These are phyloP conservation scores for Saraca asoca DNA, from an alignment of 331 rosid species.

Conservation along the genomic window DNA sequence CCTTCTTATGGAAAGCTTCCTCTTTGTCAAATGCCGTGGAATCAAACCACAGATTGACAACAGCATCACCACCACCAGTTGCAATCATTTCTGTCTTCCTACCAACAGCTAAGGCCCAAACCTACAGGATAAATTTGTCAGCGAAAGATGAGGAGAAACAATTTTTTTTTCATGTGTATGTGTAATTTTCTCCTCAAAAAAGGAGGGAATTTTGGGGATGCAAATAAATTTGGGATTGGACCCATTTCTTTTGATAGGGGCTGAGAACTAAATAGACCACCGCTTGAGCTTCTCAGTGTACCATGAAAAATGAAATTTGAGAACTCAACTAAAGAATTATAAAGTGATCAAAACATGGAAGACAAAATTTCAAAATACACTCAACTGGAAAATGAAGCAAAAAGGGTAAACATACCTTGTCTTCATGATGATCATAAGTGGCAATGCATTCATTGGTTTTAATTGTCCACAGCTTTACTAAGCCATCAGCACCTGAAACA, in stretches of 20 bases:
- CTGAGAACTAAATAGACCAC: neutral
- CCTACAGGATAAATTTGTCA: conserved; percentile 55
- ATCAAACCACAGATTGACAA: conserved; percentile 83
- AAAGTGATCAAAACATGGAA: conserved; percentile 6
- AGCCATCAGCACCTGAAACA: conserved; percentile 84
- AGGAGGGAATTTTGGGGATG: neutral
- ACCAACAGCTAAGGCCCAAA: conserved; percentile 91
- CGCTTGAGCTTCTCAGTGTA: neutral
- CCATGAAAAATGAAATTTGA: neutral
- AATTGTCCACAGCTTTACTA: conserved; percentile 88
- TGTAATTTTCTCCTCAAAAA: neutral
- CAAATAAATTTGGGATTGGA: neutral
- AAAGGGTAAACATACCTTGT: conserved; percentile 59
- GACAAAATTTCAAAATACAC: conserved; percentile 5
- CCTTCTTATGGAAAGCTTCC: conserved; percentile 82
- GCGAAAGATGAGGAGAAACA: conserved; percentile 27
- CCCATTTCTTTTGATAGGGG: neutral
- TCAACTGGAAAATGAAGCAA: conserved; percentile 9
- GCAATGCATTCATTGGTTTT: conserved; percentile 84
- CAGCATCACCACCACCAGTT: conserved; percentile 91
- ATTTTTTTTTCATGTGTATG: neutral
- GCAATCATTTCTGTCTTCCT: conserved; percentile 92
- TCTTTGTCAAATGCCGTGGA: conserved; percentile 87
- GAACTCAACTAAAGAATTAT: conserved; percentile 1
- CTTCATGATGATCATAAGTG: conserved; percentile 87